A percentile compares a stretch with the other conserved stretches of the same genome.
These are phyloP conservation scores for Zostera marina DNA, from an alignment of 116 monocot genomes.

Conservation along the genomic window DNA sequence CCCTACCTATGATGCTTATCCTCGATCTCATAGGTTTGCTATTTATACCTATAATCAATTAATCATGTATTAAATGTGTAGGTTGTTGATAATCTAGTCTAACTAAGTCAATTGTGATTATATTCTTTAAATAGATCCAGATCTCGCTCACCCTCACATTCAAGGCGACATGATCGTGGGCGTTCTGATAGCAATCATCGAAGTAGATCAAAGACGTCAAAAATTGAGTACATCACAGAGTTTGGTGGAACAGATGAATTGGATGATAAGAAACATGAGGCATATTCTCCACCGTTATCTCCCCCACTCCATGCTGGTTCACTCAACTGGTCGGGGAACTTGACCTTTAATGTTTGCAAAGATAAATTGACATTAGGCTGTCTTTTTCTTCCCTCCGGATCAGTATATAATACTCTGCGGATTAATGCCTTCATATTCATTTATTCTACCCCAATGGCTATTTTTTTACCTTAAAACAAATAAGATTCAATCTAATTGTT, in stretches of 20 bases:
- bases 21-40: conserved; percentile 44
- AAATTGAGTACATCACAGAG: conserved; percentile 95
- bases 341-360: conserved; percentile 78
- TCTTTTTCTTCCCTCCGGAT: conserved; percentile 56
- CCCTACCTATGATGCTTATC: conserved; percentile 96
- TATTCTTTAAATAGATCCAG: conserved; percentile 31
- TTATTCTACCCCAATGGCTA: no score
- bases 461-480: no score
- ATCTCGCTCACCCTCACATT: conserved; percentile 63
- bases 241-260: conserved; percentile 60
- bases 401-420: conserved; percentile 24
- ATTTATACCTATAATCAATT: no score
- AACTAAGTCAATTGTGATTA: neutral
- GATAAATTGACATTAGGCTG: conserved; percentile 72
- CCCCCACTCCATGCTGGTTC: conserved; percentile 50
- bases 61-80: no score
- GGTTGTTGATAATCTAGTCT: neutral
- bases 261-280: conserved; percentile 36
- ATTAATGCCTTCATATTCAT: no score
- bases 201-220: conserved; percentile 63
- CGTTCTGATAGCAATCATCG: conserved; percentile 46
- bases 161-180: conserved; percentile 52
- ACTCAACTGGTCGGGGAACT: conserved; percentile 90
- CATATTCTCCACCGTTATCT: conserved; percentile 84
- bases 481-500: no score